Percentiles rank a stretch among this genome's conserved stretches.
Conservation (phyloP, 495 filamentous ascomycete species). For the Penicillium simplicissimum region DNA sequence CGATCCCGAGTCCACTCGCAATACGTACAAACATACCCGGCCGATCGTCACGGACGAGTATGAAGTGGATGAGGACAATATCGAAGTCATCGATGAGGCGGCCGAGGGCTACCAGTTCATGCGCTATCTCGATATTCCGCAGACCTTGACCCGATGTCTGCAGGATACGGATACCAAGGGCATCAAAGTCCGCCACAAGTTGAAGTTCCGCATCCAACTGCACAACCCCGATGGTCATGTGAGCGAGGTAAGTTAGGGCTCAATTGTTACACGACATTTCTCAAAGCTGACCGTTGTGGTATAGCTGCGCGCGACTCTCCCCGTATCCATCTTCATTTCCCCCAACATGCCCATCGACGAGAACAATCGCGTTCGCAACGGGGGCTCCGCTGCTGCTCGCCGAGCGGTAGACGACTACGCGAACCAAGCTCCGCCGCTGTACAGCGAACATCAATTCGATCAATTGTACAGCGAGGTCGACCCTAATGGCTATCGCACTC, state of each 20-base stretch:
- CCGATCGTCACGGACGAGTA: constrained; percentile 65
- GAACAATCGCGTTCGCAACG: constrained; percentile 66
- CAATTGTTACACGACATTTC: background rate
- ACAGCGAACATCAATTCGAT: constrained; percentile 84
- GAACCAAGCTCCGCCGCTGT: constrained; percentile 76
- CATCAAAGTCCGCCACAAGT: constrained; percentile 85
- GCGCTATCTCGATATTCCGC: constrained; percentile 69
- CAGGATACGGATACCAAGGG: constrained; percentile 81
- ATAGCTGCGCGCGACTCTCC: constrained; percentile 78
- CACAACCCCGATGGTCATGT: constrained; percentile 92
- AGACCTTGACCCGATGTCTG: constrained; percentile 72
- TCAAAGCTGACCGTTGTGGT: background rate
- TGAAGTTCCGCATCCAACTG: constrained; percentile 81
- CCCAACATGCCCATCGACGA: constrained; percentile 84
- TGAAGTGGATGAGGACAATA: constrained; percentile 57
- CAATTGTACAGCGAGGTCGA: constrained; percentile 86
- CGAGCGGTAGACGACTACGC: constrained; percentile 40
- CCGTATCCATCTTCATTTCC: constrained; percentile 89
- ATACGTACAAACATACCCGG: constrained; percentile 61
- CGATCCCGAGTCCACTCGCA: constrained; percentile 50
- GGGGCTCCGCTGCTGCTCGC: constrained; percentile 44
- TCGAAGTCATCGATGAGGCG: constrained; percentile 70
- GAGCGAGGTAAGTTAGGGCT: constrained; percentile 64
- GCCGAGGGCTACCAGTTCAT: constrained; percentile 77
- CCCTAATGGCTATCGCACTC: constrained; percentile 72